Base-by-base conservation (phyloP, 2,329 filamentous ascomycete species). In the Aspergillus tanneri region DNA sequence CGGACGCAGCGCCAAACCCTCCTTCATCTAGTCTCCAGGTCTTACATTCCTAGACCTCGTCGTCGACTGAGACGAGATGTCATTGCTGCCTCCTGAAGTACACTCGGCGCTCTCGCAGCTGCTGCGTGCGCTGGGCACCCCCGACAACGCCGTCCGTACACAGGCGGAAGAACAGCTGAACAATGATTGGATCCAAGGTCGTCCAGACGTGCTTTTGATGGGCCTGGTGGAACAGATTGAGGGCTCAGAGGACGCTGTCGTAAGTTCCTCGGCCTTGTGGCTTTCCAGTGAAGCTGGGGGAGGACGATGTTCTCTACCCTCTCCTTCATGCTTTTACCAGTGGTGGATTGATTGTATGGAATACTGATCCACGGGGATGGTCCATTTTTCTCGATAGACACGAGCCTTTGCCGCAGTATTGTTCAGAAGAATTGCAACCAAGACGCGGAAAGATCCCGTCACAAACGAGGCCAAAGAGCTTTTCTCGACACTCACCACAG, bases 351-450 rank as follows among this genome's bases (percentile, higher is more conserved):
- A n/a, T n/a, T n/a, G n/a, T n/a, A n/a, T n/a, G n/a, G n/a, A n/a
- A n/a, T n/a, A n/a, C n/a, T n/a, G n/a, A n/a, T n/a, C n/a, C n/a
- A n/a, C n/a, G n/a, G n/a, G n/a, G n/a, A n/a, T n/a, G n/a, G n/a
- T n/a, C 28, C 12, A 25, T 24, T 36, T 23, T 16, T 11, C 7
- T 16, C 25, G 8, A 11, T 21, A 96, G 91, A 86, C 85, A 52
- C 88, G 93, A 63, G 89, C 91, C 12, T 99, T 96, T 68, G 85
- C 90, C 45, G 88, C 93, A 46, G 90, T 99, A 37, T 86, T 99
- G 56, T 97, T 99, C 74, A 86, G 93, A 63, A 85, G 91, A 66
- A 95, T 97, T 73, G 84, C 93, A 39, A 91, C 88, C 50, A 96
- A 95, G 72, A 87, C 87, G 39, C 83, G 87, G 61, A 96, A 96